These are phyloP conservation scores for Flaveria floridana DNA, from an alignment of 140 eudicot species.

Conservation along the genomic window DNA sequence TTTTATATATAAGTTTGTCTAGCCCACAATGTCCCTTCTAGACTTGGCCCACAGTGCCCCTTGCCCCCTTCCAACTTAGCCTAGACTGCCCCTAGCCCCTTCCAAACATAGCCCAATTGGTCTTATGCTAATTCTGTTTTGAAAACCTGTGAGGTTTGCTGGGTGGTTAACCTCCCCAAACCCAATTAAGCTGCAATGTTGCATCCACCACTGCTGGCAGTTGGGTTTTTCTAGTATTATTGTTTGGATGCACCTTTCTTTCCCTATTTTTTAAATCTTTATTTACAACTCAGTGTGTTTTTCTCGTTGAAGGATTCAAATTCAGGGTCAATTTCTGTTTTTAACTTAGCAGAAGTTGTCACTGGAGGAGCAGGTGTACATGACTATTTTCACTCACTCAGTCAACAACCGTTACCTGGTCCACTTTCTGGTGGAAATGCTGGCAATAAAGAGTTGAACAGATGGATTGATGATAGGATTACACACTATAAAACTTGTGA, in stretches of 20 bases:
- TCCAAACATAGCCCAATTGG: too few relatives aligned
- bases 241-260: constrained; percentile 18
- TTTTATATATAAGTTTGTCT: too few relatives aligned
- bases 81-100: too few relatives aligned
- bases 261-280: constrained; percentile 3
- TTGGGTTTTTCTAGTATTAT: background rate
- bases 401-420: constrained; percentile 73
- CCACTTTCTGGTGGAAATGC: constrained; percentile 82
- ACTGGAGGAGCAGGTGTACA: constrained; percentile 36
- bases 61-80: too few relatives aligned
- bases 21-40: too few relatives aligned
- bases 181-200: too few relatives aligned
- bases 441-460: constrained; percentile 70
- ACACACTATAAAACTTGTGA: constrained; percentile 43
- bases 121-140: too few relatives aligned
- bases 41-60: too few relatives aligned
- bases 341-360: constrained; percentile 69
- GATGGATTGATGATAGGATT: constrained; percentile 85
- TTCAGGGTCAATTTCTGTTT: constrained; percentile 60
- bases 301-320: constrained; percentile 52
- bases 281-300: background rate
- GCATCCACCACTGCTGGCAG: background rate
- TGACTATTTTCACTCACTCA: constrained; percentile 59
- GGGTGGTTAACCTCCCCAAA: too few relatives aligned
- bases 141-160: too few relatives aligned